A percentile compares a stretch with the other conserved stretches of the same genome.
Evolutionary conservation across 257 asterid genomes (phyloP).

Genomic region (Solanum ossicruentum): DNA sequence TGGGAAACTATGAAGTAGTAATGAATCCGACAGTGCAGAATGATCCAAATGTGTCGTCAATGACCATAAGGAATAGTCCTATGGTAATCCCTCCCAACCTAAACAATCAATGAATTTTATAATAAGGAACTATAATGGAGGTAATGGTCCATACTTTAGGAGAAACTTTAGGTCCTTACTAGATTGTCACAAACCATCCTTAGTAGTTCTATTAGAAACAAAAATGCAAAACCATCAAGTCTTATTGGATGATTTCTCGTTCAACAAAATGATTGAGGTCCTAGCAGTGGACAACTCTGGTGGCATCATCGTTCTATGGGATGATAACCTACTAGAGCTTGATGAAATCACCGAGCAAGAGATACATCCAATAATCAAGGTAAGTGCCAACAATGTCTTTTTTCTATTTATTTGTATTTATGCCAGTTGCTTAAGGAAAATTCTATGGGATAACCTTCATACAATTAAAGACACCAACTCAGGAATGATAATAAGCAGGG

Average conservation of each 20-base stretch:
- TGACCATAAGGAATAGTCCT: not conserved
- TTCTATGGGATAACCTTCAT: not conserved
- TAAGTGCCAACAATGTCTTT: not conserved
- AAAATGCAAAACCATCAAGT: not conserved
- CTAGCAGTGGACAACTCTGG: not conserved
- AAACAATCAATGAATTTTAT: too few relatives aligned
- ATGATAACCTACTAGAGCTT: not conserved
- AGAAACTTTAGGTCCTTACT: not conserved
- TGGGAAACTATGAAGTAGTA: not conserved
- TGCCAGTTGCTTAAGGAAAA: not conserved
- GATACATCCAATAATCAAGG: not conserved
- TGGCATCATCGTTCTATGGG: not conserved
- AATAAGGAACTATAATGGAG: not conserved
- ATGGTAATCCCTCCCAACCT: not conserved
- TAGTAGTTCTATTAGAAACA: not conserved
- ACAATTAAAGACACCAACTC: not conserved
- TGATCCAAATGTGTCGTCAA: not conserved
- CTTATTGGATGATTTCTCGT: not conserved
- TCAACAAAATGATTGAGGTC: not conserved
- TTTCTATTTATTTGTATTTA: not conserved
- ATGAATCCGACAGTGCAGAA: not conserved
- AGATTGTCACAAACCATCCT: not conserved
- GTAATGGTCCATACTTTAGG: not conserved
- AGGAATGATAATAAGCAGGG: not conserved
- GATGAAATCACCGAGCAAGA: not conserved